Evolutionary conservation across 331 rosid species (phyloP), one percentile per base, ranked within the genome.

Genomic region (Malus hybrid): DNA sequence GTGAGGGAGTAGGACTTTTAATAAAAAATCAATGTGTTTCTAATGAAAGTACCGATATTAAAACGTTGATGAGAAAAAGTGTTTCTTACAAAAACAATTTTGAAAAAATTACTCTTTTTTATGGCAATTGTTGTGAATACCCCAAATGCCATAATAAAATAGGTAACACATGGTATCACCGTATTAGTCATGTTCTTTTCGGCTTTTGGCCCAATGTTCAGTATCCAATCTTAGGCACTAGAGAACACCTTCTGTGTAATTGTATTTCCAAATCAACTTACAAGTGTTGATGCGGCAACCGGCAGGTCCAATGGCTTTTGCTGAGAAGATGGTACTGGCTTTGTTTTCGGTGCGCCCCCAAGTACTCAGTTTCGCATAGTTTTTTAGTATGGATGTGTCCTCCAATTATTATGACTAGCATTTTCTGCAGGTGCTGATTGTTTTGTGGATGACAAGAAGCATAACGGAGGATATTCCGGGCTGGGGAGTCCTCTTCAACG

Each of bases 261-360:
- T 55, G 12, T 55, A 55, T 55, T 55, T 55, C 61, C 61, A 55
- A 55, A 55, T 55, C 61, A 7, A 55, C 61, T 55, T 55, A 55
- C 10, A 18, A 55, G 28, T 39, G 18, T 57, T 14, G 6, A 55
- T 55, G 61, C 61, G 61, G 61, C 61, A 55, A 42, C 48, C 66
- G 28, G 24, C 77, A 91, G 98, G 98, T 61, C 98, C 98, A 28
- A 87, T 93, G 96, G 74, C 77, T 62, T 93, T 90, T 80, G 98
- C 97, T 28, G 96, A 93, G 88, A 93, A 93, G 91, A 87, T 86
- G 93, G 89, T 91, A 19, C 46, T 93, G 81, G 66, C 85, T 28
- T 74, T 87, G 13, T 93, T 93, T 83, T 85, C 90, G 89, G 98
- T 91, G 74, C 15, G 90, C 10, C 48, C 14, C 48, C 48, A 42